Base-by-base conservation (phyloP, 306 rosid genomes). In the Dicorynia guianensis region DNA sequence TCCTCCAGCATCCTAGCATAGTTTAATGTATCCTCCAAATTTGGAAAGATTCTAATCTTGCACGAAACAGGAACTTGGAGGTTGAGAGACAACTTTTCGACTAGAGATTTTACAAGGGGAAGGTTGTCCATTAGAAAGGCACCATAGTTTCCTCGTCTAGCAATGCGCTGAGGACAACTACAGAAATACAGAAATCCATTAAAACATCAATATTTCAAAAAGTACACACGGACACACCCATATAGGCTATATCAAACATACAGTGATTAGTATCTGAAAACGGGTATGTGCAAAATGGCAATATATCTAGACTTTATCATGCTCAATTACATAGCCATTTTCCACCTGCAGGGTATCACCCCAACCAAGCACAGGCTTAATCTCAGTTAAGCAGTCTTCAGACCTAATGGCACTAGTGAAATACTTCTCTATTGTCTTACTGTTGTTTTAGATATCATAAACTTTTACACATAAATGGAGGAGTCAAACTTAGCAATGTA, bases 141-240 rank as follows among this genome's bases (percentile, higher is more conserved):
- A 54, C 99, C 98, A 75, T 96, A 92, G 67, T 96, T 63, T 47
- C 99, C 98, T 46, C 96, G 76, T 76, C 80, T 85, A 20, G 97
- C 98, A 79, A 96, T 96, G 61, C 99, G 93, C 80, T 96, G 99
- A 43, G 99, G 99, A 81, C 99, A 96, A 81, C 98, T 96, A 87
- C 53, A 72, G 5, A 76, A 75, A 55, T 36, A n/a, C 42, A 59
- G 5, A 39, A 61, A 64, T 65, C 19, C 39, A 80, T 18, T 58
- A 50, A 53, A 69, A 69, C 18, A 19, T 34, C 40, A 17, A 40
- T 11, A 8, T 42, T 60, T 68, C 42, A 17, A 10, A 15, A 44
- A 43, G 47, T 12, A 36, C 53, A 38, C 18, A 59, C 9, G 47
- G 12, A 36, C 53, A 38, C 18, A 59, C 9, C 46, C 44, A 33